These are phyloP conservation scores for Hericium coralloides DNA, from an alignment of 768 basidiomycete species.

Conservation along the genomic window DNA sequence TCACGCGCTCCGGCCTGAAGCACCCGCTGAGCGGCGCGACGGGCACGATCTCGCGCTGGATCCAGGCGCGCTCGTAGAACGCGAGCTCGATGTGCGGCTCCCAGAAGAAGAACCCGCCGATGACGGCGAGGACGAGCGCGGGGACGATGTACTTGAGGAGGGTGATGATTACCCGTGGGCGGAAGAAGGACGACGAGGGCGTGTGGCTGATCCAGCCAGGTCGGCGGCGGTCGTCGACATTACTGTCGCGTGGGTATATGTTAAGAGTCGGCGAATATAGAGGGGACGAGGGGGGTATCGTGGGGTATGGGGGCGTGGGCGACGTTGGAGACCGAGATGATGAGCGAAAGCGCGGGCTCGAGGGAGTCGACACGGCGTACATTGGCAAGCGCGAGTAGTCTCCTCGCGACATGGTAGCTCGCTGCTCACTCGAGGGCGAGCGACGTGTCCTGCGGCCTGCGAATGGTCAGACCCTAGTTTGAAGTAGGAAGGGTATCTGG, in stretches of 20 bases:
- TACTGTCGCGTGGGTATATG: not conserved
- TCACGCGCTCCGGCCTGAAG: conserved; percentile 52
- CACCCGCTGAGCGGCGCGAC: conserved; percentile 62
- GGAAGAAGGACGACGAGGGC: not conserved
- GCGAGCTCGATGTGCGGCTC: conserved; percentile 82
- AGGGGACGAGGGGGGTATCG: not conserved
- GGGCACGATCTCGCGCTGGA: conserved; percentile 53
- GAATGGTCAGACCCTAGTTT: too few relatives aligned
- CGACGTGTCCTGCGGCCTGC: too few relatives aligned
- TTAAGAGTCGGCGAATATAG: not conserved
- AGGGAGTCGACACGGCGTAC: not conserved
- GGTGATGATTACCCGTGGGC: not conserved
- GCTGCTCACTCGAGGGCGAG: not conserved
- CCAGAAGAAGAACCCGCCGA: conserved; percentile 50
- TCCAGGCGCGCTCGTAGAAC: conserved; percentile 71
- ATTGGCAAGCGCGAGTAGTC: conserved; percentile 1
- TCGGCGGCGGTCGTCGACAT: not conserved
- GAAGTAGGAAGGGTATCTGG: too few relatives aligned
- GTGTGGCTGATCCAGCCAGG: not conserved
- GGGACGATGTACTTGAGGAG: not conserved
- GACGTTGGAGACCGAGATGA: not conserved
- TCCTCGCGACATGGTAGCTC: not conserved
- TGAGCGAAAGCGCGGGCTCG: not conserved
- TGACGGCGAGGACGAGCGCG: conserved; percentile 19
- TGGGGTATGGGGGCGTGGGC: not conserved